Base-by-base conservation (phyloP, 1,139 yeast species). In the Ogataea hybrid region DNA sequence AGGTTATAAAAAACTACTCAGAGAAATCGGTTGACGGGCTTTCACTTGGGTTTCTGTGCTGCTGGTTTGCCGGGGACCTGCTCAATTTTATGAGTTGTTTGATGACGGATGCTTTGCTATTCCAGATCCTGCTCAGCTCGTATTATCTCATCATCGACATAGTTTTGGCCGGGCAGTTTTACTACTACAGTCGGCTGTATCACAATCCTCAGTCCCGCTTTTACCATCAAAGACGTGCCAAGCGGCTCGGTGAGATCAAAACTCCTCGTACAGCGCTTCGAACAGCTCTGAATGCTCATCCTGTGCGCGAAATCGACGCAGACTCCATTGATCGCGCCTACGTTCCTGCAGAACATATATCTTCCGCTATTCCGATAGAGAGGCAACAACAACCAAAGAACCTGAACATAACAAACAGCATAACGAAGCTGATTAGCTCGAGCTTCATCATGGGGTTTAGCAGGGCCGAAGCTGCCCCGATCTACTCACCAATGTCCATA, bases 21-120 rank as follows among this genome's bases (percentile, higher is more conserved):
- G 78, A 74, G 58, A 82, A 86, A 57, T 83, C 95, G 1, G 95
- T 94, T 1, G 95, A 83, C 29, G 97, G 97, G 1, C 71, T 92
- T 23, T 84, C 96, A 6, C 77, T 84, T n/a, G 72, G 74, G 8
- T 88, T 90, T 54, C 70, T 92, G 5, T 49, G 76, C 15, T 77
- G 84, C 43, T 89, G 97, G 96, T 75, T 87, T 48, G 59, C 79
- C 49, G 98, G 97, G 4, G 98, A 92, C 60, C 70, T 84, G 20
- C 70, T 92, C 10, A 86, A 92, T 47, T 73, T 90, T 43, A 60
- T 82, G 7, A 95, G 97, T 32, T 89, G 97, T 53, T 54, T 88
- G 12, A 59, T 89, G 43, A 90, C 94, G 16, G 73, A 77, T 28
- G 95, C 84, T 48, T 68, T 92, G 54, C 70, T 76, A 42, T 90